phyloP scores from a whole-genome alignment of 2,329 filamentous ascomycete genomes.

The Davidsoniella virescens region DNA sequence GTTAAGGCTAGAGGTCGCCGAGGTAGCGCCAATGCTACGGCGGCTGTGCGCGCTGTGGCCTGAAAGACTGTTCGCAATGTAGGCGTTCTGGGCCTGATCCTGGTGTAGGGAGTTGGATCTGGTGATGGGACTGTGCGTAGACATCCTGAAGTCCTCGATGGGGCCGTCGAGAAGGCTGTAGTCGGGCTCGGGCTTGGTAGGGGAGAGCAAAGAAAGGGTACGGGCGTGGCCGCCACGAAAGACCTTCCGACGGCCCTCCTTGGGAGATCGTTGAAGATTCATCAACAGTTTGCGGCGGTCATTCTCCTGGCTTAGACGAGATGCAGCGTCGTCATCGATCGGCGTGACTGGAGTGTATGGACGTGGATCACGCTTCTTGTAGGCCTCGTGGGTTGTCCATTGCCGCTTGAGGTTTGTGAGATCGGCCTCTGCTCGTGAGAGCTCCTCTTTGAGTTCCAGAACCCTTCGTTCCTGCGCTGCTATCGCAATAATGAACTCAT shows the following conservation, averaged over 20 bases:
- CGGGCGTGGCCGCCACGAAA: slow-evolving; percentile 51
- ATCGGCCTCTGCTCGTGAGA: slow-evolving; percentile 66
- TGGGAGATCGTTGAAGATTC: slow-evolving; percentile 28
- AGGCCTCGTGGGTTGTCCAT: slow-evolving; percentile 63
- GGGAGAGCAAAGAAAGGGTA: slow-evolving; percentile 69
- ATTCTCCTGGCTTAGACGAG: slow-evolving; percentile 40
- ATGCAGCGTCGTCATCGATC: slow-evolving; percentile 23
- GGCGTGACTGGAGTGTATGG: slow-evolving; percentile 14
- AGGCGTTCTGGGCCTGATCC: slow-evolving; percentile 9
- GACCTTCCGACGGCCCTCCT: slow-evolving; percentile 38
- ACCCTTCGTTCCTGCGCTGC: slow-evolving; percentile 85
- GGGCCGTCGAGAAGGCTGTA: slow-evolving; percentile 30
- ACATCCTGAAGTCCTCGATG: slow-evolving; percentile 25
- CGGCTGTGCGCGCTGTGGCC: slow-evolving; percentile 5
- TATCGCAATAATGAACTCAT: slow-evolving; percentile 70
- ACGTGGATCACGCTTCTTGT: slow-evolving; percentile 54
- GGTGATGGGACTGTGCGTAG: slow-evolving; percentile 16
- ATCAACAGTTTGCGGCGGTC: slow-evolving; percentile 59
- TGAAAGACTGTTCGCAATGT: slow-evolving; percentile 7
- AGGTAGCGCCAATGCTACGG: slow-evolving; percentile 5
- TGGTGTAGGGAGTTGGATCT: slow-evolving; percentile 8
- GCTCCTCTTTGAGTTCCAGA: slow-evolving; percentile 77
- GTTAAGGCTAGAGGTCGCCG: slow-evolving; percentile 21
- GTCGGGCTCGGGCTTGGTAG: slow-evolving; percentile 29
- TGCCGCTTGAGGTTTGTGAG: slow-evolving; percentile 64